Conservation (phyloP, 208 protist species). For the Porcisia deanei region DNA sequence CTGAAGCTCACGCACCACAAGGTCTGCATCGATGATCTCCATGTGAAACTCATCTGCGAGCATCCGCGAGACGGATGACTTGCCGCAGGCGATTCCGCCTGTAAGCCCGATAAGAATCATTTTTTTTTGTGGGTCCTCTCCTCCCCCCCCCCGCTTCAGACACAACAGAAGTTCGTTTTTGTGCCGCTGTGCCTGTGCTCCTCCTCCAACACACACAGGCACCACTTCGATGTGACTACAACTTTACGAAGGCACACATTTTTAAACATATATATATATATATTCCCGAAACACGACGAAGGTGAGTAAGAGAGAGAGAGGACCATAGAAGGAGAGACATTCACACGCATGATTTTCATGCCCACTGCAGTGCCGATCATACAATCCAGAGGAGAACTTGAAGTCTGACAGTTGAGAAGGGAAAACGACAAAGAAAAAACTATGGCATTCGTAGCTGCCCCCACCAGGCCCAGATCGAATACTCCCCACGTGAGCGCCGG, state of each 20-base stretch:
- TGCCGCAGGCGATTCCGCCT: conserved; percentile 92
- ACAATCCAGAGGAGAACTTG: not conserved
- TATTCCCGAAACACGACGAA: not conserved
- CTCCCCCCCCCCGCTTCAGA: not conserved
- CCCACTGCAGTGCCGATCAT: not conserved
- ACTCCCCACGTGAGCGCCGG: not conserved
- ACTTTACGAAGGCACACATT: not conserved
- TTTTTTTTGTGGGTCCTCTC: not conserved
- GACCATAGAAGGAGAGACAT: not conserved
- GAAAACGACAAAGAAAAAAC: not conserved
- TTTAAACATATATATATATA: no score
- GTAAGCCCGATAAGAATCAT: conserved; percentile 92
- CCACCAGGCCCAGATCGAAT: not conserved
- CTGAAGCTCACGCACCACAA: conserved; percentile 79
- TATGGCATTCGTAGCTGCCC: not conserved
- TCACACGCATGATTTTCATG: not conserved
- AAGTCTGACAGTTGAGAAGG: not conserved
- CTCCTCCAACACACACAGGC: no score
- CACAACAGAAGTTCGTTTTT: not conserved
- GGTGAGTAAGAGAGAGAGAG: not conserved
- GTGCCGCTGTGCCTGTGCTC: no score
- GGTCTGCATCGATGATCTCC: conserved; percentile 82
- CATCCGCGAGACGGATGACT: conserved; percentile 78
- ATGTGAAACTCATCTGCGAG: conserved; percentile 56
- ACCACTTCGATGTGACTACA: not conserved